Conservation (phyloP, 75 land plant species). For the Selaginella moellendorffii region DNA sequence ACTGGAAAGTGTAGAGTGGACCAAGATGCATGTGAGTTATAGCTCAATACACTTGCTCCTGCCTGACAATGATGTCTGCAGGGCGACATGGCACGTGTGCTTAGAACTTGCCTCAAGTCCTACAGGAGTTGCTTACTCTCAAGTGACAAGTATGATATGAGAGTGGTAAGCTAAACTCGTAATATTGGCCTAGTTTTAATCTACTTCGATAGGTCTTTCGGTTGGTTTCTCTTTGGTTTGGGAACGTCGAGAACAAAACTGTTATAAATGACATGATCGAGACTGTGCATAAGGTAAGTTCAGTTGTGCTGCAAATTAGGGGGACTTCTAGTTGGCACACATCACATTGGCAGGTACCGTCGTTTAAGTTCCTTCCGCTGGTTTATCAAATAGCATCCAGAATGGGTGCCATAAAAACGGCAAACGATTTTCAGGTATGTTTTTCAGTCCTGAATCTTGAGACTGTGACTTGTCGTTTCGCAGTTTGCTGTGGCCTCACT, state of each 20-base stretch:
- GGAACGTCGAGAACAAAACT: constrained; percentile 39
- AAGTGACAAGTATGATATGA: constrained; percentile 82
- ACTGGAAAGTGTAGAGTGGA: constrained; percentile 80
- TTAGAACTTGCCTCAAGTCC: constrained; percentile 54
- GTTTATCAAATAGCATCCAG: constrained; percentile 98
- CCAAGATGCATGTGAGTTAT: too few relatives aligned
- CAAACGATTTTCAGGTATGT: constrained; percentile 59
- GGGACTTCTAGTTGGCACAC: too few relatives aligned
- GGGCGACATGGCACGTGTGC: constrained; percentile 78
- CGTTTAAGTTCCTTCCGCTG: constrained; percentile 83
- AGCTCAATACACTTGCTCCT: too few relatives aligned
- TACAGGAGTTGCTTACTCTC: constrained; percentile 59
- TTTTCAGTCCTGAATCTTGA: not conserved
- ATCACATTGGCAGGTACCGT: constrained; percentile 55
- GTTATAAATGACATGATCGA: constrained; percentile 63
- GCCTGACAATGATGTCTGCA: constrained; percentile 14
- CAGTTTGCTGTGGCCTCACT: constrained; percentile 76
- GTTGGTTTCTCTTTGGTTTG: constrained; percentile 92
- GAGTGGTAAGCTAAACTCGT: constrained; percentile 58
- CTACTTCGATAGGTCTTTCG: constrained; percentile 59
- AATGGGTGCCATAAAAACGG: constrained; percentile 57
- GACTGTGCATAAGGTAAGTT: constrained; percentile 55
- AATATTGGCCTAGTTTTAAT: not conserved
- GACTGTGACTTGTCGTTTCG: constrained; percentile 9
- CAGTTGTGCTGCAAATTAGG: not conserved